A percentile compares a stretch with the other conserved stretches of the same genome.
These are phyloP conservation scores for Suillus plorans DNA, from an alignment of 768 basidiomycete species.

Conservation along the genomic window DNA sequence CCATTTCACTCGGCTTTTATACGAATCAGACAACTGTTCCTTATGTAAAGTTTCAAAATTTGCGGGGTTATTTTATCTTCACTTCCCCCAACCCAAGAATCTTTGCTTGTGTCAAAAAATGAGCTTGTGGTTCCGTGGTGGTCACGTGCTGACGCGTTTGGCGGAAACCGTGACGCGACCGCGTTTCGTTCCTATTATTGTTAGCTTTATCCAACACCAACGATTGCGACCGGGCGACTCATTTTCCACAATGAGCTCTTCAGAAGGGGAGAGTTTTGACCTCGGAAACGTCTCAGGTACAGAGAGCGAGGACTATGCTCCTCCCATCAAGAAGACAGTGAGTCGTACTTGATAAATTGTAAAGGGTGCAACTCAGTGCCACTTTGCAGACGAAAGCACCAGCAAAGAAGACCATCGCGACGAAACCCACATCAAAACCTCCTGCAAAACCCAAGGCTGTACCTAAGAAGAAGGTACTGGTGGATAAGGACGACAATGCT, in stretches of 20 bases:
- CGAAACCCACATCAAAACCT: constrained; percentile 43
- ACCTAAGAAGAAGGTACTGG: constrained; percentile 70
- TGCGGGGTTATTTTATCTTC: not conserved
- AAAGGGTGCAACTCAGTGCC: constrained; percentile 19
- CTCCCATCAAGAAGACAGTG: constrained; percentile 55
- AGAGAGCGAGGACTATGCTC: constrained; percentile 70
- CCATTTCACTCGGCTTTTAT: not conserved
- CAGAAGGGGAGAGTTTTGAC: constrained; percentile 69
- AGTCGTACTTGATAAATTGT: constrained; percentile 4
- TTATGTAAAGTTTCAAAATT: not conserved
- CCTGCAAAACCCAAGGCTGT: constrained; percentile 50
- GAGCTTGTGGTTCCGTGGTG: not conserved
- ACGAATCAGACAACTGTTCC: not conserved
- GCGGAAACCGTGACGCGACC: not conserved
- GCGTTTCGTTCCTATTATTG: not conserved
- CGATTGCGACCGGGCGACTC: not conserved
- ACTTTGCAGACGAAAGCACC: constrained; percentile 31
- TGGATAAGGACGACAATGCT: constrained; percentile 63
- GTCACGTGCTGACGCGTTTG: not conserved
- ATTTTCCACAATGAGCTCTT: constrained; percentile 60
- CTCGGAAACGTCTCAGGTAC: constrained; percentile 54
- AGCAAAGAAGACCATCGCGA: constrained; percentile 35
- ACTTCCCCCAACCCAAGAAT: too few species aligned
- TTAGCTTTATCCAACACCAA: constrained; percentile 8
- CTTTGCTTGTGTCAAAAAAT: too few species aligned